Evolutionary conservation across 352 stramenopile species (phyloP), one percentile per base, ranked within the genome.

Genomic region (Phytophthora aleatoria): DNA sequence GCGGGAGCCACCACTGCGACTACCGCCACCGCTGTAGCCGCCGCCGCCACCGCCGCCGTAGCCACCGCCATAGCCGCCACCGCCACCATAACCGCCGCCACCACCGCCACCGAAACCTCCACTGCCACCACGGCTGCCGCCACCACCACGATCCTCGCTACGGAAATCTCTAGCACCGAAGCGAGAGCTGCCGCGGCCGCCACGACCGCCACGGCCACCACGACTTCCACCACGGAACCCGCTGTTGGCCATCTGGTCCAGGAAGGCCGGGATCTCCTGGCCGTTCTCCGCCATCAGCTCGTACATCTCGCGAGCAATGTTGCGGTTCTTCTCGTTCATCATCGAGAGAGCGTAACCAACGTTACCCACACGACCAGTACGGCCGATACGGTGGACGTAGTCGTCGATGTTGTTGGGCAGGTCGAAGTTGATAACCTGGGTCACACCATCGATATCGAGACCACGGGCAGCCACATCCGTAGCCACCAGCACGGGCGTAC

Each of bases 351-450:
- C 96, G 61, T 95, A 85, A 64, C 98, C 98, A 24, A 97, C 87
- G 77, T 99, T 99, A 71, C 98, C 98, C 48, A 98, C 97, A 90
- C 98, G 94, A 42, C 97, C 98, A 11, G 98, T 99, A 91, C 98
- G 95, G 67, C 98, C 98, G 77, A 99, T 99, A 74, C 98, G 87
- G 78, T 99, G 98, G 8, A 99, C 97, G 76, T 99, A 99, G 77
- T 98, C 93, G 57, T 99, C 97, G 64, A 99, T 98, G 89, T 98
- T 99, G 73, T 90, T 98, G 33, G 98, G 96, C 57, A 99, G 84
- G 79, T 99, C 97, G 71, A 98, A 99, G 74, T 99, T 99, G 61
- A 99, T 97, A 74, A 95, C 89, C 74, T 97, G 89, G 2, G 92
- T 98, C 50, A 99, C 96, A 75, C 98, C 90, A 49, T 90, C 93